phyloP scores from a whole-genome alignment of 495 filamentous ascomycete genomes.

The Xylaria castorea region DNA sequence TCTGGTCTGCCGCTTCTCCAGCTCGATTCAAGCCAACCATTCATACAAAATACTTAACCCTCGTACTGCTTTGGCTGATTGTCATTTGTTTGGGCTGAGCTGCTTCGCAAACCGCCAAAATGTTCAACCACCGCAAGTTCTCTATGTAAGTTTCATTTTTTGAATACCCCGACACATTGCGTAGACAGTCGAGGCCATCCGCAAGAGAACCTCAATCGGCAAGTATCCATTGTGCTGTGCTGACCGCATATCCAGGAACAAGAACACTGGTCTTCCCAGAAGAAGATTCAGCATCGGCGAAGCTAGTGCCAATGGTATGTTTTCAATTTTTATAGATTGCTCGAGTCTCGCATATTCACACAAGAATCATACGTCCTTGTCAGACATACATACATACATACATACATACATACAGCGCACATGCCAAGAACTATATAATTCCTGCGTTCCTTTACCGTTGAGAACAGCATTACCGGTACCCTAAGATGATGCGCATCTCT shows the following conservation, averaged over 20 bases:
- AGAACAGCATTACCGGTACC: conserved; percentile 14
- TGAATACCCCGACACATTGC: not conserved
- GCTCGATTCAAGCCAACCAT: not conserved
- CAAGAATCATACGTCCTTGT: conserved; percentile 16
- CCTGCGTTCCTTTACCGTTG: conserved; percentile 17
- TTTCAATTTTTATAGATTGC: conserved; percentile 4
- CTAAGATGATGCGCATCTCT: conserved; percentile 30
- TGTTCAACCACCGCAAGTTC: conserved; percentile 61
- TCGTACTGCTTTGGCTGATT: conserved; percentile 14
- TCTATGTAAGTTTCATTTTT: conserved; percentile 47
- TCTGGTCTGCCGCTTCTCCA: not conserved
- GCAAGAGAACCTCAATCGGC: not conserved
- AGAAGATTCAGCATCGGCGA: conserved; percentile 61
- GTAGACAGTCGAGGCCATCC: not conserved
- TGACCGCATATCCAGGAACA: conserved; percentile 45
- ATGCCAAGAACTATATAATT: conserved; percentile 30
- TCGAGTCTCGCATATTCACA: conserved; percentile 4
- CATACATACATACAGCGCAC: conserved; percentile 27
- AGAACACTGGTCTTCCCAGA: conserved; percentile 60
- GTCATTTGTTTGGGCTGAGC: not conserved
- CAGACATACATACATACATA: conserved; percentile 15
- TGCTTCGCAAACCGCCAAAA: conserved; percentile 35
- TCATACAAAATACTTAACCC: not conserved
- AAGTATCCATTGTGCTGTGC: not conserved
- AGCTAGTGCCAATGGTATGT: conserved; percentile 56